Evolutionary conservation across 169 alveolate species (phyloP).

Genomic region (Plasmodium coatneyi): DNA sequence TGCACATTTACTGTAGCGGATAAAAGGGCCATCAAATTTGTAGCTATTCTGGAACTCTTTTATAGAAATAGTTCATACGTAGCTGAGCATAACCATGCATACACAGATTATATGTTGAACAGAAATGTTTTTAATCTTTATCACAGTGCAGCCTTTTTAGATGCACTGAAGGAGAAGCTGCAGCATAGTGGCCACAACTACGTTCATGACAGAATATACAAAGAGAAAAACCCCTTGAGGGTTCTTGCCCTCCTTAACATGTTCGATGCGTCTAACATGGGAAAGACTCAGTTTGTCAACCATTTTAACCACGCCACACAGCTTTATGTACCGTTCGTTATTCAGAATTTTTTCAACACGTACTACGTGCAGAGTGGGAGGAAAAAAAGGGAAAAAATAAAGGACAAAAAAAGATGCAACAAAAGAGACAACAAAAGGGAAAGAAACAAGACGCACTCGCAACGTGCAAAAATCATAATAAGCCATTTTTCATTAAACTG

Average conservation of each 20-base stretch:
- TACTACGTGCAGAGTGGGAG: background rate
- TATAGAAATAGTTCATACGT: conserved; percentile 52
- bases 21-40: conserved; percentile 24
- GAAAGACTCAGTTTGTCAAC: background rate
- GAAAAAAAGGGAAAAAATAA: background rate
- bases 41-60: conserved; percentile 29
- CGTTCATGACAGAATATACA: conserved; percentile 15
- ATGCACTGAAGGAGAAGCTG: conserved; percentile 10
- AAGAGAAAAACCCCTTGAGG: conserved; percentile 33
- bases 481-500: background rate
- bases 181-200: background rate
- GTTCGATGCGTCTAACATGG: background rate
- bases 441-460: background rate
- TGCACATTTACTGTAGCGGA: conserved; percentile 1
- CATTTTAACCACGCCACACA: conserved; percentile 12
- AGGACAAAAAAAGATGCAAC: background rate
- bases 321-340: conserved; percentile 8
- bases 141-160: background rate
- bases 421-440: background rate
- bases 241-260: conserved; percentile 11
- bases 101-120: conserved; percentile 44
- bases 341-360: conserved; percentile 18
- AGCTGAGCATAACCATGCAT: conserved; percentile 20
- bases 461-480: background rate
- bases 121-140: conserved; percentile 15